Base-by-base conservation (phyloP, 2,329 filamentous ascomycete species). In the Apiospora saccharicola region DNA sequence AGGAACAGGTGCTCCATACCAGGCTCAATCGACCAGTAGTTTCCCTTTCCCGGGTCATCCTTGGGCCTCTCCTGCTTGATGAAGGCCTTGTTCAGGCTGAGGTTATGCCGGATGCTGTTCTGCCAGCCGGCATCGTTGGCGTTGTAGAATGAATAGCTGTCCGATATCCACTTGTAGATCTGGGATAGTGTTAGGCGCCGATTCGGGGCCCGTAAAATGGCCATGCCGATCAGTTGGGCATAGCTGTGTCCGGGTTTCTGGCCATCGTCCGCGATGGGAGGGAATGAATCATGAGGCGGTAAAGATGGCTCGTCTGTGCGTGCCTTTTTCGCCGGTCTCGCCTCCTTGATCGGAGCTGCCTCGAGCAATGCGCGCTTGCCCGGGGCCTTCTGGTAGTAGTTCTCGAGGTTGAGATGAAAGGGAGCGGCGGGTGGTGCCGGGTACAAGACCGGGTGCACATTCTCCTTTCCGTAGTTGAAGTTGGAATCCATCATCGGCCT, bases 111-210 rank as follows among this genome's bases (percentile, higher is more conserved):
- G 81, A 99, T 99, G 85, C 96, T 98, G 83, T 99, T 99, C 83
- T 98, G 96, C 96, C 96, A 99, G 75, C 96, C 96, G 14, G 93
- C 91, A 78, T 98, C 95, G 71, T 92, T 90, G 61, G 91, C 89
- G 76, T 90, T 92, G 85, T 98, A 99, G 83, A 96, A 98, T 6
- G 90, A 91, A 81, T 93, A 98, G 24, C 92, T 95, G 81, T 97
- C 94, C n/a, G 94, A 97, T 78, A 99, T 98, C 96, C 96, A 99
- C 81, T 97, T 98, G 88, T 98, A 99, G 77, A 99, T 99, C 82
- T 98, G 95, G 37, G 95, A 91, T 24, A 99, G 88, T 0, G 96
- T 98, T 74, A 98, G 87, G 70, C 94, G 92, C 73, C 95, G 91
- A 74, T 92, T 91, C 16, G 93, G 92, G 5, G 96, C 94, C 74